phyloP scores from a whole-genome alignment of 192 early-diverging fungal genomes.

The Phycomyces blakesleeanus region DNA sequence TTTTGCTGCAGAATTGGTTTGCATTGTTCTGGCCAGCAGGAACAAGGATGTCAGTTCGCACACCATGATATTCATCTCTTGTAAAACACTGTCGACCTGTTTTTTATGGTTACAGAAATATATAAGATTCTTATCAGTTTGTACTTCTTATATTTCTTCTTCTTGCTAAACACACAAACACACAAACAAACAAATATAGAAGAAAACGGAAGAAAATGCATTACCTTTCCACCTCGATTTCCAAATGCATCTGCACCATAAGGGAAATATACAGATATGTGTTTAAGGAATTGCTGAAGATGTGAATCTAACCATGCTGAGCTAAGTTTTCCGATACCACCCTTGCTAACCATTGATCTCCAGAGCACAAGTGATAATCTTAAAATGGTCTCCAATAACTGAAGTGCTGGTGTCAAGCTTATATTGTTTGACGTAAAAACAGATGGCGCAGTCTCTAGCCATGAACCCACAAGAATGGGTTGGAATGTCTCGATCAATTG shows the following conservation, averaged over 20 bases:
- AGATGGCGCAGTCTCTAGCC: slow-evolving; percentile 71
- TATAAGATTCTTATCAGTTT: background rate
- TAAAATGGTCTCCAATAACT: slow-evolving; percentile 58
- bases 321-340: slow-evolving; percentile 19
- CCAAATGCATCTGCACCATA: slow-evolving; percentile 57
- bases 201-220: too few relatives aligned
- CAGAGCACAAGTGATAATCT: slow-evolving; percentile 70
- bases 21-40: slow-evolving; percentile 39
- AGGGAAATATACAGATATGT: slow-evolving; percentile 72
- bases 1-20: slow-evolving; percentile 19
- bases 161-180: background rate
- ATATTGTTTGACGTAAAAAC: slow-evolving; percentile 56
- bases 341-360: slow-evolving; percentile 47
- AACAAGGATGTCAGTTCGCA: slow-evolving; percentile 64
- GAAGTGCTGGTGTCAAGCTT: slow-evolving; percentile 51
- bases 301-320: slow-evolving; percentile 43
- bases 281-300: slow-evolving; percentile 60
- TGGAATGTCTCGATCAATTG: slow-evolving; percentile 47
- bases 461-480: slow-evolving; percentile 69
- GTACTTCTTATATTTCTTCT: background rate
- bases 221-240: slow-evolving; percentile 51
- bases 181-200: too few relatives aligned
- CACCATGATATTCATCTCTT: slow-evolving; percentile 68
- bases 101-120: too few relatives aligned
- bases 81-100: slow-evolving; percentile 52